Conservation (phyloP, 371 early-diverging fungal genomes). For the Entomophthora muscae region DNA sequence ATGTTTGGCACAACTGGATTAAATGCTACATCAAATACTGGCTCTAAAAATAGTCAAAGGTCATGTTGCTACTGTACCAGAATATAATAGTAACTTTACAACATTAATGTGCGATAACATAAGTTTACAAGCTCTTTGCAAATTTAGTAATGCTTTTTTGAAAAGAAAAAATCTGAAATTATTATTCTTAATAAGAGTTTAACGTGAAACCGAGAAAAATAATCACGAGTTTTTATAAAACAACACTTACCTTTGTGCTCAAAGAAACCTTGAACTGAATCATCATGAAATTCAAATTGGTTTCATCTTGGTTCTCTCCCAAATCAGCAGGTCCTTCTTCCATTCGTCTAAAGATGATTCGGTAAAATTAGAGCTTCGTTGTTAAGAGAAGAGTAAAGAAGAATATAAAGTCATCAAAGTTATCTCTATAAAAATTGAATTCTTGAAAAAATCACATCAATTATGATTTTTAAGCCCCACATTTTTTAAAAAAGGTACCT, state of each 20-base stretch:
- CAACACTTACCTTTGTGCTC: conserved; percentile 47
- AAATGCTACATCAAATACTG: conserved; percentile 74
- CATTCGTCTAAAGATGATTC: not conserved
- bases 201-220: too few relatives aligned
- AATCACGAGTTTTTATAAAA: too few relatives aligned
- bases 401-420: too few relatives aligned
- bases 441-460: too few relatives aligned
- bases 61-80: not conserved
- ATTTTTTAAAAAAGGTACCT: too few relatives aligned
- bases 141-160: too few relatives aligned
- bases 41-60: conserved; percentile 27
- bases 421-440: too few relatives aligned
- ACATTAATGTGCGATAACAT: too few relatives aligned
- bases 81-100: not conserved
- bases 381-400: too few relatives aligned
- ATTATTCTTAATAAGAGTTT: not conserved
- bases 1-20: conserved; percentile 53
- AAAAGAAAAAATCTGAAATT: not conserved
- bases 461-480: too few relatives aligned
- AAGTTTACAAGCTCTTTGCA: too few relatives aligned
- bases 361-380: too few relatives aligned
- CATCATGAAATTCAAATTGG: conserved; percentile 54
- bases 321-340: not conserved
- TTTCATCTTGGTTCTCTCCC: conserved; percentile 22
- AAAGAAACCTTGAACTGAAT: conserved; percentile 86